Evolutionary conservation across 73 alveolate species (phyloP).

Genomic region (Paramecium sonneborni): DNA sequence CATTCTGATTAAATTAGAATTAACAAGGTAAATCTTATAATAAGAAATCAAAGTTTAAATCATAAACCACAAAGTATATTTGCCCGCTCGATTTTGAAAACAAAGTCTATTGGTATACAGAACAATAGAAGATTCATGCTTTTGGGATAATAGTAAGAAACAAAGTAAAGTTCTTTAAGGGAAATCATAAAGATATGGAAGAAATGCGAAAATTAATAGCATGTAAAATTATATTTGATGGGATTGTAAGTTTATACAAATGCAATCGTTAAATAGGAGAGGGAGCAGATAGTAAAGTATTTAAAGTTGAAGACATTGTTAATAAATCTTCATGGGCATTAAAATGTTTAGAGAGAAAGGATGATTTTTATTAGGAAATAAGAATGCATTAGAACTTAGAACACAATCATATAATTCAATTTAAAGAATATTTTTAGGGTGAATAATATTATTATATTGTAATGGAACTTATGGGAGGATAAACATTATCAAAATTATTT

Average conservation of each 20-base stretch:
- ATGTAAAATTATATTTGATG: too few relatives aligned
- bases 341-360: not conserved
- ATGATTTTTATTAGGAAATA: not conserved
- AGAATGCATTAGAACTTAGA: not conserved
- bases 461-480: too few relatives aligned
- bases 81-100: not conserved
- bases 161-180: conserved; percentile 11
- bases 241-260: not conserved
- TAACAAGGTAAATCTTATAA: not conserved
- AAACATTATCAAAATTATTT: not conserved
- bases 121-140: not conserved
- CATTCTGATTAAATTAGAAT: not conserved
- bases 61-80: not conserved
- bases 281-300: conserved; percentile 37
- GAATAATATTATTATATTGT: not conserved
- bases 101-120: not conserved
- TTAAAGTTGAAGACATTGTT: not conserved
- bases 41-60: not conserved
- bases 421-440: not conserved
- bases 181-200: too few relatives aligned
- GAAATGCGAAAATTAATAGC: too few relatives aligned
- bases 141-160: conserved; percentile 5
- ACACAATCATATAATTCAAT: not conserved
- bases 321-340: not conserved
- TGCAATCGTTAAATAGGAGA: not conserved